phyloP scores from a whole-genome alignment of 2,329 filamentous ascomycete species.

The Cercospora sp. region DNA sequence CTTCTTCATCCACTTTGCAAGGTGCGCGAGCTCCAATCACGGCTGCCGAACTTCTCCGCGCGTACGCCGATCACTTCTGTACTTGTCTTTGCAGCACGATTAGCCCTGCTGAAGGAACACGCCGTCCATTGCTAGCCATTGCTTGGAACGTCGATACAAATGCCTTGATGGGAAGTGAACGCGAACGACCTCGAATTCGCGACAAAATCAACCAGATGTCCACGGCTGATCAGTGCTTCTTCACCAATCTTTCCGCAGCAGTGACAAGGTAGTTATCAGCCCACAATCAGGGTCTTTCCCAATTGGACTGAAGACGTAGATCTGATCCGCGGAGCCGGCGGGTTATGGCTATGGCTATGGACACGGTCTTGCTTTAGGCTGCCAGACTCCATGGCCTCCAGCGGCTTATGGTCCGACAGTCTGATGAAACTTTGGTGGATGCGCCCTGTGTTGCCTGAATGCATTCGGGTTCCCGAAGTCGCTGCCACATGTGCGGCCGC shows the following conservation, averaged over 20 bases:
- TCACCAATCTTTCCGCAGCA: not conserved
- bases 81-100: constrained; percentile 3
- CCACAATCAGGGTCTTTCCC: not conserved
- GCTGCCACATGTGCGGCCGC: not conserved
- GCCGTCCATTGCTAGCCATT: constrained; percentile 4
- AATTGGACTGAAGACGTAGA: not conserved
- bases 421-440: not conserved
- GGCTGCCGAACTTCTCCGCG: not conserved
- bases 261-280: not conserved
- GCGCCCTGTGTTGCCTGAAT: not conserved
- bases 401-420: not conserved
- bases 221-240: not conserved
- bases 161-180: not conserved
- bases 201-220: not conserved
- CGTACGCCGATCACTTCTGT: constrained; percentile 8
- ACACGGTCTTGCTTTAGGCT: not conserved
- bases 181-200: not conserved
- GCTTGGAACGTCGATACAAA: not conserved
- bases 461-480: not conserved
- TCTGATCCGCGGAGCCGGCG: not conserved
- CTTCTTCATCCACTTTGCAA: constrained; percentile 10
- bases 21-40: constrained; percentile 9
- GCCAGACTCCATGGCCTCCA: not conserved
- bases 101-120: not conserved
- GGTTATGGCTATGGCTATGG: not conserved